A percentile compares a stretch with the other conserved stretches of the same genome.
phyloP scores from a whole-genome alignment of 768 basidiomycete genomes.

The Podaxis mareebaensis region DNA sequence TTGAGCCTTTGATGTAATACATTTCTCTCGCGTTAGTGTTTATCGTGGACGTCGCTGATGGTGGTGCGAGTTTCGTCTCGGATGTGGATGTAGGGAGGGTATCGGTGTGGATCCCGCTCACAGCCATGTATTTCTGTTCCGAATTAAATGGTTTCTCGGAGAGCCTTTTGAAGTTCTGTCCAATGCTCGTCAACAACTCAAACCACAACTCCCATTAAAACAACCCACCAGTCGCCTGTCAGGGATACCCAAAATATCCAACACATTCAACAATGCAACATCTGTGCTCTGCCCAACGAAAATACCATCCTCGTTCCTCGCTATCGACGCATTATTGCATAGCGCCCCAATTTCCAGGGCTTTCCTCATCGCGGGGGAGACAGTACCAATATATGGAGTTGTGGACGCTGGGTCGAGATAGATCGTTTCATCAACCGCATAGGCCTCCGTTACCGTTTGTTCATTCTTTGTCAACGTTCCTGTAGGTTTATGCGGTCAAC shows the following conservation, averaged over 20 bases:
- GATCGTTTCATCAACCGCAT: conserved; percentile 81
- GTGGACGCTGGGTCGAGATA: conserved; percentile 58
- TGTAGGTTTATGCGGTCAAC: conserved; percentile 23
- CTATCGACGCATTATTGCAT: conserved; percentile 83
- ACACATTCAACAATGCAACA: conserved; percentile 84
- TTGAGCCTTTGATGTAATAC: conserved; percentile 91
- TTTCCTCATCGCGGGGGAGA: conserved; percentile 70
- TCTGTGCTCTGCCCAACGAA: conserved; percentile 91
- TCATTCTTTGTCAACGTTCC: conserved; percentile 96
- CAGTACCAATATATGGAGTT: conserved; percentile 32
- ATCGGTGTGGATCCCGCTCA: conserved; percentile 70
- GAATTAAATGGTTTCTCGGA: conserved; percentile 91
- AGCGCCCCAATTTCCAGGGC: conserved; percentile 81
- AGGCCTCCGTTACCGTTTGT: conserved; percentile 89
- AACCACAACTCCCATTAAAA: not conserved
- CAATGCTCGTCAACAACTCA: not conserved
- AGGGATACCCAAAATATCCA: conserved; percentile 61
- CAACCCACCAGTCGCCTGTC: conserved; percentile 71
- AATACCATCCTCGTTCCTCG: conserved; percentile 65
- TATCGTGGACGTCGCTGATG: conserved; percentile 19
- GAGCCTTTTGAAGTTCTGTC: conserved; percentile 66
- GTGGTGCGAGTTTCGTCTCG: conserved; percentile 12
- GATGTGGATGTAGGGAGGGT: conserved; percentile 21
- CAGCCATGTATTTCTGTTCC: conserved; percentile 91
- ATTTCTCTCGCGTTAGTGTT: conserved; percentile 58